Percentiles rank a stretch among this genome's conserved stretches.
phyloP scores from a whole-genome alignment of 2,329 filamentous ascomycete species.

The Verticillium klebahnii region DNA sequence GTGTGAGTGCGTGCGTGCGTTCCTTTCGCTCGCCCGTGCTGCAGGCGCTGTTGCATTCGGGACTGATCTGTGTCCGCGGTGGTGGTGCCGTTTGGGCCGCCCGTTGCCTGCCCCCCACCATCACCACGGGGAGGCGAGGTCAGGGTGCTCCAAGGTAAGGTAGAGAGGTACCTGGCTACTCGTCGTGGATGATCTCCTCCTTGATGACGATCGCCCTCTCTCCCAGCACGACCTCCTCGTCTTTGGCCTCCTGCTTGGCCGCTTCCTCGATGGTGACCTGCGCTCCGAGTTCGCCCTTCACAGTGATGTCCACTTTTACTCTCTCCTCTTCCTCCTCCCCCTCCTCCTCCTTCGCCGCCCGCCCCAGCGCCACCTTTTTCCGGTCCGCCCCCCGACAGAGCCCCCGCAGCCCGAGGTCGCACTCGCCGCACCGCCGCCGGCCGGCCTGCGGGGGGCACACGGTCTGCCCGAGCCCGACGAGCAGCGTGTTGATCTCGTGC shows the following conservation, averaged over 20 bases:
- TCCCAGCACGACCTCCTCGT: neutral
- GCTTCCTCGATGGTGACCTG: constrained; percentile 20
- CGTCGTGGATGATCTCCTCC: neutral
- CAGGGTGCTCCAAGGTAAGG: neutral
- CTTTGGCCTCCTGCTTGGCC: neutral
- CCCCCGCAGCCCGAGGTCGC: constrained; percentile 69
- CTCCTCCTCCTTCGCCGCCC: constrained; percentile 36
- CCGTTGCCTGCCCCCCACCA: neutral
- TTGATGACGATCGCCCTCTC: neutral
- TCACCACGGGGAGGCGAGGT: neutral
- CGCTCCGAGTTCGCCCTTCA: constrained; percentile 22
- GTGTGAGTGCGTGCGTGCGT: neutral
- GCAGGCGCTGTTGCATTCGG: neutral
- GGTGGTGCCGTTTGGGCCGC: no score
- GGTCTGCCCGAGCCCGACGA: constrained; percentile 85
- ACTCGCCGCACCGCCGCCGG: constrained; percentile 77
- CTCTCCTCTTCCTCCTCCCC: no score
- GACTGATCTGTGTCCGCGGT: neutral
- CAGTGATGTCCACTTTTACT: constrained; percentile 7
- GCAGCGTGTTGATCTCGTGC: constrained; percentile 87
- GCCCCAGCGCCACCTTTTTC: constrained; percentile 55
- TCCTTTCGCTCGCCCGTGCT: neutral
- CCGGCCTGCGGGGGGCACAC: constrained; percentile 67
- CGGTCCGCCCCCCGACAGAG: constrained; percentile 71
- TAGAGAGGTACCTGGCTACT: neutral